A percentile compares a stretch with the other conserved stretches of the same genome.
Evolutionary conservation across 176 grass and related monocot genomes (phyloP).

Genomic region (Carex cristatella): DNA sequence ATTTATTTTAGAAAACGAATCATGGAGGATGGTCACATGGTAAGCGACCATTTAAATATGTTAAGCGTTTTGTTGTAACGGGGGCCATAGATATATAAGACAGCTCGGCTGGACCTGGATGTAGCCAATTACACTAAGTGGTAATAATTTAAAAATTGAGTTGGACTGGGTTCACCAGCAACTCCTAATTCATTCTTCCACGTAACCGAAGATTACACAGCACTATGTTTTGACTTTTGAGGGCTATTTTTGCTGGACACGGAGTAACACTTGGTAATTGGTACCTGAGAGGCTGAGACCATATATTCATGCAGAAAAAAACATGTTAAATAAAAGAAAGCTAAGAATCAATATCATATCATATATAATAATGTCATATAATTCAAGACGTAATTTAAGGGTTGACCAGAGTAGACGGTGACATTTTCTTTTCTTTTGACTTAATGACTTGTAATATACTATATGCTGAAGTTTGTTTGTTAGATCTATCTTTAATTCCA

Average conservation of each 20-base stretch:
- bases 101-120: background rate
- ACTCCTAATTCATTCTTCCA: background rate
- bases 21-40: no score
- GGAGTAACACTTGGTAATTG: background rate
- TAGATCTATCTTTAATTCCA: no score
- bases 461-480: no score
- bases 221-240: background rate
- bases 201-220: background rate
- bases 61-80: background rate
- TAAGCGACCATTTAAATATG: background rate
- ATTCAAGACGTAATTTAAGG: no score
- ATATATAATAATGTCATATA: no score
- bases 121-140: background rate
- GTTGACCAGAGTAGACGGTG: no score
- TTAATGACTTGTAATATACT: no score
- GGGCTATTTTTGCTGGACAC: background rate
- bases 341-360: no score
- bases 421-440: no score
- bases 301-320: background rate
- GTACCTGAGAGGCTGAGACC: background rate
- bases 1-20: no score
- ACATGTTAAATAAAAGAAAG: no score
- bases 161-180: background rate
- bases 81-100: background rate
- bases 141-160: background rate